Evolutionary conservation across 352 stramenopile genomes (phyloP), one percentile per base, ranked within the genome.

Genomic region (Phytophthora agathidicida): DNA sequence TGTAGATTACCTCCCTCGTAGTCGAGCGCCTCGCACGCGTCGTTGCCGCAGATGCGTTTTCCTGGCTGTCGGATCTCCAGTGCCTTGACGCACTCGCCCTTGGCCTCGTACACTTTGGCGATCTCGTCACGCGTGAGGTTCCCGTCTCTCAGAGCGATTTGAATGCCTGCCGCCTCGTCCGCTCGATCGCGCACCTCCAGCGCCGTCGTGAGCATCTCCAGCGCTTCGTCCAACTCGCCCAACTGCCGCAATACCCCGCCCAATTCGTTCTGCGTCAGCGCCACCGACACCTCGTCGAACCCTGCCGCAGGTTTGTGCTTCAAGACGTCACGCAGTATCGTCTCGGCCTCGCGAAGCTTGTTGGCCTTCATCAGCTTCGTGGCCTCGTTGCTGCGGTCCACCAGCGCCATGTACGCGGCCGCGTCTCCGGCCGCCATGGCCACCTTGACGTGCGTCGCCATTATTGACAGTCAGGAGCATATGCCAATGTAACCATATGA

Each of bases 111-210:
- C 36, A 88, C 72, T 37, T 91, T 91, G 41, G 67, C 81, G 26
- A 91, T 48, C 53, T 91, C 78, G n/a, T 91, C 78, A 8, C 81
- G 78, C 62, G 81, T 86, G 38, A 86, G 46, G 41, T 88, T 88
- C 14, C 74, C 73, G 60, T 91, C 78, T n/a, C 72, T 66, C 17
- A 87, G 60, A 16, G 70, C 74, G 31, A 73, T 77, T 11, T 38
- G 51, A 35, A 83, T 73, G 7, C 52, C 68, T 1, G 45, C 41
- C 11, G 65, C 47, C 31, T 57, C 39, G 42, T 88, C 75, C 31
- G 65, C 46, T 23, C 52, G 60, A 27, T 86, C 76, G 10, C 78
- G 76, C 48, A 83, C 67, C 13, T 58, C 55, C 8, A 90, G 50
- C 42, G 80, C 75, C n/a, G 52, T 35, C 16, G 53, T 56, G 5